Evolutionary conservation across 306 rosid genomes (phyloP).

Genomic region (Trifolium dubium): DNA sequence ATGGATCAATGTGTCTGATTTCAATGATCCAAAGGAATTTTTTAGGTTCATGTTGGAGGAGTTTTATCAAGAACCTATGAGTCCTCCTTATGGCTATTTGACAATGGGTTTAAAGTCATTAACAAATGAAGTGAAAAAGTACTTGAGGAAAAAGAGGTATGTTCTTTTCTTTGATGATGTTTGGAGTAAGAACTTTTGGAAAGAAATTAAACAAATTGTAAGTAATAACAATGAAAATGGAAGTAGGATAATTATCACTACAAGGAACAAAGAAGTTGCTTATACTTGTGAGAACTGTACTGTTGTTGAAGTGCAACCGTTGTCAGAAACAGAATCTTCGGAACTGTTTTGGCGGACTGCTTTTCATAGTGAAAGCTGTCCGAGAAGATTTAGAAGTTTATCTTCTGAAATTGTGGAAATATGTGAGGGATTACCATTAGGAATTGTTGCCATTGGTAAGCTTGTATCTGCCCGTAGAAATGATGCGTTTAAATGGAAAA

Average conservation of each 20-base stretch:
- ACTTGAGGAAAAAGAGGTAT: background rate
- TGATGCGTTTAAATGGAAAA: background rate
- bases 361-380: background rate
- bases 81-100: background rate
- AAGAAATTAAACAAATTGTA: background rate
- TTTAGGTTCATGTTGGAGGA: background rate
- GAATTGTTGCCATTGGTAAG: slow-evolving; percentile 9
- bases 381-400: background rate
- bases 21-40: background rate
- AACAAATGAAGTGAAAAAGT: background rate
- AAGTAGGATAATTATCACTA: slow-evolving; percentile 21
- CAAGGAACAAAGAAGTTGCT: background rate
- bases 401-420: background rate
- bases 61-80: background rate
- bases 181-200: too few species aligned
- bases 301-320: background rate
- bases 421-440: background rate
- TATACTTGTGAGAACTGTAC: background rate
- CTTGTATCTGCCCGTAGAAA: too few species aligned
- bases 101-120: background rate
- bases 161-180: slow-evolving; percentile 21
- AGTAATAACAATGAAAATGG: background rate
- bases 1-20: too few species aligned
- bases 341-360: background rate
- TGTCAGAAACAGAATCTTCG: background rate